Evolutionary conservation across 257 asterid genomes (phyloP).

Genomic region (Penstemon newberryi): DNA sequence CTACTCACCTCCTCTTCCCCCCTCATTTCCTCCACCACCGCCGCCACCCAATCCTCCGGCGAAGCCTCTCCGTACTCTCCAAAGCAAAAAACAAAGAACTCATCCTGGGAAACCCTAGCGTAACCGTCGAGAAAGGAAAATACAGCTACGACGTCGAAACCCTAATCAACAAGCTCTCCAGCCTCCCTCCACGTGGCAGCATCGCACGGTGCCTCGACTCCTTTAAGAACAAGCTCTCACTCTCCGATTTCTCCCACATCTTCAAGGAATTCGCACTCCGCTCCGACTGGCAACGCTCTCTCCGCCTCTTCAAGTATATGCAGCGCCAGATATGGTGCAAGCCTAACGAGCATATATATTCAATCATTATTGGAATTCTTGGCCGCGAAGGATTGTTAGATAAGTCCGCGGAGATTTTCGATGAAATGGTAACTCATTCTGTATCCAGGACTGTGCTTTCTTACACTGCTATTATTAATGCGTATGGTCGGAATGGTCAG

Average conservation of each 20-base stretch:
- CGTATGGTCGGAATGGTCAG: constrained; percentile 87
- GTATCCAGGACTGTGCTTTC: constrained; percentile 70
- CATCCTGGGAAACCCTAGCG: constrained; percentile 79
- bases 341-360: constrained; percentile 87
- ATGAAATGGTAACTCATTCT: constrained; percentile 68
- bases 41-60: constrained; percentile 34
- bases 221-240: constrained; percentile 87
- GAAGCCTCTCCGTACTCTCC: constrained; percentile 41
- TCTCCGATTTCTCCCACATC: constrained; percentile 70
- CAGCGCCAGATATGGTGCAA: constrained; percentile 98
- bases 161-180: constrained; percentile 89
- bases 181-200: constrained; percentile 98
- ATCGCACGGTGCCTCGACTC: constrained; percentile 90
- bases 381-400: constrained; percentile 89
- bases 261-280: constrained; percentile 90
- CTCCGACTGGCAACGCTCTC: constrained; percentile 94
- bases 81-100: constrained; percentile 66
- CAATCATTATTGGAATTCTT: constrained; percentile 71
- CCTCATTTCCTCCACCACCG: constrained; percentile 28
- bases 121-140: constrained; percentile 92
- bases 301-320: constrained; percentile 92
- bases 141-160: constrained; percentile 94
- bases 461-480: constrained; percentile 81
- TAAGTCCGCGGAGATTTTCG: constrained; percentile 80
- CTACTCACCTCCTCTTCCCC: constrained; percentile 37